Percentiles rank a stretch among this genome's conserved stretches.
phyloP scores from a whole-genome alignment of 2,329 filamentous ascomycete species.

The Capronia americana region DNA sequence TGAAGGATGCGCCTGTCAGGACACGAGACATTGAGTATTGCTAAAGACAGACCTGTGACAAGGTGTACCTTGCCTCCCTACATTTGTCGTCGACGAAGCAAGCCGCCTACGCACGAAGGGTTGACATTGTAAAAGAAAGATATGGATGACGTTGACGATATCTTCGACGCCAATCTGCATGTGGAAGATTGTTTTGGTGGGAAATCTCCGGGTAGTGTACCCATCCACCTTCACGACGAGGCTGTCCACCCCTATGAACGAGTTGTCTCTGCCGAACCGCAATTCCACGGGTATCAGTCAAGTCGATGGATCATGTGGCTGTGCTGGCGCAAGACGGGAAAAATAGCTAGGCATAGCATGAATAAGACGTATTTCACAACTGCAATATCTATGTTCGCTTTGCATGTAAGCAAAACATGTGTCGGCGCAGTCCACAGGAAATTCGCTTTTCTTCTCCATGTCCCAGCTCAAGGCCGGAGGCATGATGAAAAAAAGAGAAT shows the following conservation, averaged over 20 bases:
- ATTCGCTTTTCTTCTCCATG: background rate
- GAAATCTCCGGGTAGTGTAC: background rate
- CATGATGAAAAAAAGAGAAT: background rate
- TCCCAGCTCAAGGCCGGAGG: background rate
- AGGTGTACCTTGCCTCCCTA: background rate
- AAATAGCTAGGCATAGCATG: background rate
- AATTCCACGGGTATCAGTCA: too few relatives aligned
- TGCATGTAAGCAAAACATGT: too few relatives aligned
- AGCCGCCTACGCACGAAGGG: background rate
- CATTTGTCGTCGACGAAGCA: background rate
- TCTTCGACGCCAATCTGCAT: constrained; percentile 4
- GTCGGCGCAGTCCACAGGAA: too few relatives aligned
- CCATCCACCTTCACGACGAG: background rate
- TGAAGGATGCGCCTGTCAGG: constrained; percentile 15
- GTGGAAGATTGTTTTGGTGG: constrained; percentile 4
- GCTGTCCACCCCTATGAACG: background rate
- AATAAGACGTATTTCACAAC: background rate
- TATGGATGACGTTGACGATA: constrained; percentile 15
- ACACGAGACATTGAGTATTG: constrained; percentile 31
- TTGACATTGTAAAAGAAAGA: background rate
- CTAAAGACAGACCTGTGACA: background rate
- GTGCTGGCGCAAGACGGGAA: too few relatives aligned
- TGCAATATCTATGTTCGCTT: too few relatives aligned
- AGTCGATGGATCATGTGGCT: too few relatives aligned
- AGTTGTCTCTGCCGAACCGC: background rate